A percentile compares a stretch with the other conserved stretches of the same genome.
phyloP scores from a whole-genome alignment of 768 basidiomycete species.

The Podaxis carcinomalis region DNA sequence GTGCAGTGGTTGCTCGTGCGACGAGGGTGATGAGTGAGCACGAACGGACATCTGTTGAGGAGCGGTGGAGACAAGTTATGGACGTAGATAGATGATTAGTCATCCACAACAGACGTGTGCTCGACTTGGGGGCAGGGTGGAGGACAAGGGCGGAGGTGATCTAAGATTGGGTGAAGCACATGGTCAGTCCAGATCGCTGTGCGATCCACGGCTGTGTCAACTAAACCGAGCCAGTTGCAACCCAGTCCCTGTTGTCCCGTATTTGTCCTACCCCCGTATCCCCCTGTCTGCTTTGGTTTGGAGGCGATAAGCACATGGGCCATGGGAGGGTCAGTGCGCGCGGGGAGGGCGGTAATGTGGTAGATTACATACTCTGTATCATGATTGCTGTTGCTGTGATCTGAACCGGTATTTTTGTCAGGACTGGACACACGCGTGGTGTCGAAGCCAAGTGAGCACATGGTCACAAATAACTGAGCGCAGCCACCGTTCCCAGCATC shows the following conservation, averaged over 20 bases:
- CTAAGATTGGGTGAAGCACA: constrained; percentile 11
- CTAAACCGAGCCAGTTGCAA: neutral
- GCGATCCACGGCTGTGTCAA: neutral
- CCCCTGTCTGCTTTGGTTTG: neutral
- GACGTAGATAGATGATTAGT: constrained; percentile 9
- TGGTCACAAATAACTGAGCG: constrained; percentile 20
- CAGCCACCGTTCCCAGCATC: constrained; percentile 20
- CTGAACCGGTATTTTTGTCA: constrained; percentile 7
- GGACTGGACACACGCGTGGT: constrained; percentile 10
- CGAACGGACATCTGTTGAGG: constrained; percentile 29
- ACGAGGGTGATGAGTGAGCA: constrained; percentile 20
- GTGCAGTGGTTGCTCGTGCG: constrained; percentile 29
- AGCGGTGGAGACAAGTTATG: constrained; percentile 25
- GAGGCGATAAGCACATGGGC: neutral
- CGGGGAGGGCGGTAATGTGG: neutral
- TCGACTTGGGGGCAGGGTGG: neutral
- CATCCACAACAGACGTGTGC: neutral
- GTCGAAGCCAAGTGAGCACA: constrained; percentile 17
- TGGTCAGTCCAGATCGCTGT: constrained; percentile 7
- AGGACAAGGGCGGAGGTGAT: neutral
- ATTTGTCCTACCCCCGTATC: neutral
- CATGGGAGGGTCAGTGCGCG: constrained; percentile 3
- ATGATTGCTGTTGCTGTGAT: constrained; percentile 11
- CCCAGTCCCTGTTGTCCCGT: neutral
- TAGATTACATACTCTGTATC: constrained; percentile 15